Evolutionary conservation across 2,329 filamentous ascomycete genomes (phyloP), one percentile per base, ranked within the genome.

Genomic region (Chaetomium sp.): DNA sequence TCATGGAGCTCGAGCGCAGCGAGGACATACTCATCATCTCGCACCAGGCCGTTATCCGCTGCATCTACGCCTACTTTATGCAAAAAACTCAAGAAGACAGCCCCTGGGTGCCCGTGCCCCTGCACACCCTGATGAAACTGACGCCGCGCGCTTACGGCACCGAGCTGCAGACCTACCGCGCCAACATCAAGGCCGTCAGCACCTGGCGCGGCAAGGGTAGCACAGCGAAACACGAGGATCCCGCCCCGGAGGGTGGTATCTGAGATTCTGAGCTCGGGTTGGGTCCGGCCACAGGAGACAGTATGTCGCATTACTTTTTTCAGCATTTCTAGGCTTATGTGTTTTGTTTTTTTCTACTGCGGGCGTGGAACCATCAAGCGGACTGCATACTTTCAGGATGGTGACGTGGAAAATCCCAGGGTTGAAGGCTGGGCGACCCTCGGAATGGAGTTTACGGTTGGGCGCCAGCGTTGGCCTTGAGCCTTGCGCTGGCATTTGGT

Each of bases 41-140:
- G 3, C 95, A 99, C 76, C 95, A 99, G 79, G 95, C 95, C 16
- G 94, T 99, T 38, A 83, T 99, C 68, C 88, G 95, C 65, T 99
- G 95, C 81, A 97, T 99, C 73, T 99, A 98, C 75, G 92, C 95
- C 33, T 99, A 99, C 78, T 99, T 98, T 77, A 97, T 97, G 90
- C 96, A 98, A 74, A 92, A 95, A 73, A 90, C 92, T 62, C 95
- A 98, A 78, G 88, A 93, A 72, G 87, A 92, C 78, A 95, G 91
- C 70, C 95, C 95, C 0, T 99, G 95, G 95, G 97, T 98, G 91
- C 94, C 97, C 74, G 95, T 99, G 9, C 95, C 95, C 7, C 83
- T 99, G 67, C 95, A 99, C 77, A 97, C 92, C 9, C 83, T 99
- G 56, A 98, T 99, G 80, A 97, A 97, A 80, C 84, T 99, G 59